Conservation (phyloP, 345 rosid species). For the Acer saccharum region DNA sequence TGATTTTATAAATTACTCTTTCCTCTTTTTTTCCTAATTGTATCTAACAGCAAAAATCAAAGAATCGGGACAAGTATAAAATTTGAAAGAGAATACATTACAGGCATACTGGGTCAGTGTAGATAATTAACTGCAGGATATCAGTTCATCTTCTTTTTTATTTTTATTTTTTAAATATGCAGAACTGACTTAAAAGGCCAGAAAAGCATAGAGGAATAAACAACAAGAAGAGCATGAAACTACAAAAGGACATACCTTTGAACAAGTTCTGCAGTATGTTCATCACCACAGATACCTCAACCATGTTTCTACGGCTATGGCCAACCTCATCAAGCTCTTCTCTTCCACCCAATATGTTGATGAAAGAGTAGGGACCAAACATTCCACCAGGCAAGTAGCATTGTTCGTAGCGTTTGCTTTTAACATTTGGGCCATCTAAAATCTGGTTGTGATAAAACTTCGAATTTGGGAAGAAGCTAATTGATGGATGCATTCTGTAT, state of each 20-base stretch:
- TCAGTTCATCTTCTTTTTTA: no score
- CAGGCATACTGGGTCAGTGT: no score
- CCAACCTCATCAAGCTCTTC: conserved; percentile 30
- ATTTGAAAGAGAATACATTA: no score
- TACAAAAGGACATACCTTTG: conserved; percentile 32
- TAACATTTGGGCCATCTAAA: conserved; percentile 51
- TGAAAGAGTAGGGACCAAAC: conserved; percentile 54
- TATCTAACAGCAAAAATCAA: no score
- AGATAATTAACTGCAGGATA: no score
- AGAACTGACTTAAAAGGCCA: neutral
- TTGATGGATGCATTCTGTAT: conserved; percentile 80
- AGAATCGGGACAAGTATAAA: no score
- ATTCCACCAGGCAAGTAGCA: conserved; percentile 36
- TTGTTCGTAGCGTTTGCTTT: conserved; percentile 25
- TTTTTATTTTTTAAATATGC: neutral
- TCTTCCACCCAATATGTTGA: conserved; percentile 40
- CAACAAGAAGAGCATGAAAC: neutral
- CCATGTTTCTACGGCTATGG: conserved; percentile 39
- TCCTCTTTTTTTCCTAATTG: no score
- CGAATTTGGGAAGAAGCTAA: conserved; percentile 58
- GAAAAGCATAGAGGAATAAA: neutral
- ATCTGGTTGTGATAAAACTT: conserved; percentile 47
- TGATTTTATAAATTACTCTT: no score
- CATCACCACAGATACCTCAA: conserved; percentile 44
- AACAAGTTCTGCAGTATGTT: conserved; percentile 31